phyloP scores from a whole-genome alignment of 352 stramenopile species.

The Phytophthora crassamura region DNA sequence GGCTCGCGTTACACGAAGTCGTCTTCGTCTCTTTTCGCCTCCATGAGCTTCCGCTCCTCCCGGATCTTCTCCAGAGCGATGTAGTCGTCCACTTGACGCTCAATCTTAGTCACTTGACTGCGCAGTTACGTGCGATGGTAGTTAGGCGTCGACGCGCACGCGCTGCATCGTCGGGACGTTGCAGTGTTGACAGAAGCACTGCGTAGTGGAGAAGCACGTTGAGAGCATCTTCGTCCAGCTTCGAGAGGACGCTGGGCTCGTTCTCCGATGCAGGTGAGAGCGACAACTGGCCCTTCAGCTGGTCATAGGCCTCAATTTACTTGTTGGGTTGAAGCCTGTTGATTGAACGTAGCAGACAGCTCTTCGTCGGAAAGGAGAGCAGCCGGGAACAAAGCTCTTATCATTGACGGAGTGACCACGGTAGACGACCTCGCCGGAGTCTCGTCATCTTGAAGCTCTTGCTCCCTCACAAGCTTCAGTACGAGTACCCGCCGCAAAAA shows the following conservation, averaged over 20 bases:
- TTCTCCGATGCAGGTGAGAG: slow-evolving; percentile 14
- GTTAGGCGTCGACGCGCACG: slow-evolving; percentile 18
- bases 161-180: slow-evolving; percentile 22
- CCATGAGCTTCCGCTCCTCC: slow-evolving; percentile 17
- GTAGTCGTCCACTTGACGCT: slow-evolving; percentile 29
- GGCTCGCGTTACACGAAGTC: background rate
- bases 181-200: slow-evolving; percentile 16
- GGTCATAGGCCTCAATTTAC: slow-evolving; percentile 29
- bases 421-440: too few species aligned
- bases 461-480: too few species aligned
- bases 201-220: slow-evolving; percentile 33
- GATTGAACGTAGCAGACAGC: too few species aligned
- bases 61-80: slow-evolving; percentile 25
- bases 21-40: slow-evolving; percentile 10
- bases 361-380: too few species aligned
- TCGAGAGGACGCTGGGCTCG: slow-evolving; percentile 7
- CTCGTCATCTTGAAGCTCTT: too few species aligned
- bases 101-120: slow-evolving; percentile 25
- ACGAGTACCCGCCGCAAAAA: too few species aligned
- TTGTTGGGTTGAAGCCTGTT: too few species aligned
- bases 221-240: slow-evolving; percentile 25
- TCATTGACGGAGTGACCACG: too few species aligned
- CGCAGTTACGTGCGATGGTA: slow-evolving; percentile 19
- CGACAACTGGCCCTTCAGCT: slow-evolving; percentile 23
- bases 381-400: too few species aligned